Evolutionary conservation across 176 grass and related monocot genomes (phyloP), one percentile per base, ranked within the genome.

Genomic region (bread wheat (Triticum aestivum)): DNA sequence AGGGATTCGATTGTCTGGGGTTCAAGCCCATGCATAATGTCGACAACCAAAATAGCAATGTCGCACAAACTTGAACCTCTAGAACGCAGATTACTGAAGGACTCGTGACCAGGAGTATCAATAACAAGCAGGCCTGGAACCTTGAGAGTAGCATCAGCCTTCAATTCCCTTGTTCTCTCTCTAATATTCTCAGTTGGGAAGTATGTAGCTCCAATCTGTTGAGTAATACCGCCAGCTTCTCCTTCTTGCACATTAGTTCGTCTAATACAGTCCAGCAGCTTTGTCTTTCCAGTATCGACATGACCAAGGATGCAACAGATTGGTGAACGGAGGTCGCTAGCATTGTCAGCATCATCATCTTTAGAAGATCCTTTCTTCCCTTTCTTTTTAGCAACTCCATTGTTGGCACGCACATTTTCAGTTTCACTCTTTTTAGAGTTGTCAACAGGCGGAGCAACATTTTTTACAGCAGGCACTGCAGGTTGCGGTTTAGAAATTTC

Each of bases 271-370:
- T 98, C 96, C 54, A 98, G 76, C 66, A 95, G 70, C 67, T 98
- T 98, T 78, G 96, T 98, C 80, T 98, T 98, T 49, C 96, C 96
- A 77, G 91, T 95, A 95, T 98, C 96, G 0, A 95, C 93, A 75
- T 98, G 96, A 34, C 96, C 93, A 89, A 98, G 93, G 86, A 98
- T 95, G 88, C 96, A 98, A 86, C 93, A 98, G 70, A 98, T 95
- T 58, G 93, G 96, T 85, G 96, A 98, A 74, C 96, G 90, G 37
- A 98, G 93, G 64, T 95, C 86, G 82, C 72, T 82, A 51, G 61
- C 85, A 75, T 83, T 92, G 61, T 85, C 87, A 65, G 81, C 35
- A 56, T 74, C 90, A 59, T 89, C 90, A 21, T 87, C 88, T 83
- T 82, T 88, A 75, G 59, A 59, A 65, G 62, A 14, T 23, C 76